phyloP scores from a whole-genome alignment of 2,329 filamentous ascomycete species.

The Tolypocladium guangdongense region DNA sequence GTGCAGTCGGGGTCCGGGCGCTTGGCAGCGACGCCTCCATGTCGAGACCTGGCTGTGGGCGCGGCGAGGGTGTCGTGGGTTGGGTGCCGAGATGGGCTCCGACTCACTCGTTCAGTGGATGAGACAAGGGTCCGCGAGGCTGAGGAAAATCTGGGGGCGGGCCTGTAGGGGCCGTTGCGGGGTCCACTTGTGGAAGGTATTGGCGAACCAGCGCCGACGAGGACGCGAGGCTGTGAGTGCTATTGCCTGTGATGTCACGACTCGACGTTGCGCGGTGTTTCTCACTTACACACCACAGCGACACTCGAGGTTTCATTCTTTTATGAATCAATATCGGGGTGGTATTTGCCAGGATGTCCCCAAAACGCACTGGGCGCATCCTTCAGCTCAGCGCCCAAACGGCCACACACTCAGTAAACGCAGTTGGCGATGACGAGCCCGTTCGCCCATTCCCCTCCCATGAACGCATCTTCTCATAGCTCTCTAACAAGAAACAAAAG shows the following conservation, averaged over 20 bases:
- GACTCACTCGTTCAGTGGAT: neutral
- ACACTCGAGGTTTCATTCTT: neutral
- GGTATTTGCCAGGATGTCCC: conserved; percentile 5
- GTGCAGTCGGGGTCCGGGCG: too few species aligned
- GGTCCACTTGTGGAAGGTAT: neutral
- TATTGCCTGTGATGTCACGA: conserved; percentile 11
- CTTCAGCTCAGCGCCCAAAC: conserved; percentile 32
- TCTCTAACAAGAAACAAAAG: neutral
- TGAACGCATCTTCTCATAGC: fast-evolving
- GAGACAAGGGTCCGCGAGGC: conserved; percentile 11
- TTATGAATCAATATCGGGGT: neutral
- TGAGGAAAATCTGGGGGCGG: conserved; percentile 16
- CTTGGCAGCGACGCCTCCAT: conserved; percentile 15
- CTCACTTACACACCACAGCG: neutral
- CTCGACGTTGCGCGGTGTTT: neutral
- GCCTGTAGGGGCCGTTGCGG: neutral
- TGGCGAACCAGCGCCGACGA: neutral
- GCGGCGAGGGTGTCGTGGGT: neutral
- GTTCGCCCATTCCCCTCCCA: neutral
- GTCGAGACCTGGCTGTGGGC: neutral
- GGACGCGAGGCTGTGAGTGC: conserved; percentile 1
- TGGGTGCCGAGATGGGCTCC: neutral
- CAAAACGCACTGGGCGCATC: conserved; percentile 54
- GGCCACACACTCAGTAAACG: conserved; percentile 6
- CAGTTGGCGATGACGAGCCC: conserved; percentile 1